These are phyloP conservation scores for Moniliella sp. DNA, from an alignment of 1,284 basidiomycete species.

Conservation along the genomic window DNA sequence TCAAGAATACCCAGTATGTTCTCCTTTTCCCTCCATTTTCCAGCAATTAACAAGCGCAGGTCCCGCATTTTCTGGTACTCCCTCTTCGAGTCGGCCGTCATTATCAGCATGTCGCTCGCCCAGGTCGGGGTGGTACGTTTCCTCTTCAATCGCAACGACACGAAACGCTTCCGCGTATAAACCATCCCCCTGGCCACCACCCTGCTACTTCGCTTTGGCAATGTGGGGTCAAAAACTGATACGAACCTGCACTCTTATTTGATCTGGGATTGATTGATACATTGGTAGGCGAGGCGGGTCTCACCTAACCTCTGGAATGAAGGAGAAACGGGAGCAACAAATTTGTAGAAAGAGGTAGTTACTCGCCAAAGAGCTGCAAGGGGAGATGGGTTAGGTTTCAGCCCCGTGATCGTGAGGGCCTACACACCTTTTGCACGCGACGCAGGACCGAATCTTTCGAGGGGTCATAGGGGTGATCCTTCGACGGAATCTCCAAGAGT, in stretches of 20 bases:
- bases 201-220: no score
- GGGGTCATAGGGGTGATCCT: conserved; percentile 51
- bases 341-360: background rate
- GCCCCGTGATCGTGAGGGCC: conserved; percentile 1
- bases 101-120: conserved; percentile 19
- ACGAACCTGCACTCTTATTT: no score
- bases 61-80: conserved; percentile 24
- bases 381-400: background rate
- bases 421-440: conserved; percentile 55
- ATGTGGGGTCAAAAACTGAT: no score
- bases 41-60: conserved; percentile 1
- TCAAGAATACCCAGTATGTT: conserved; percentile 18
- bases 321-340: no score
- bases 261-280: no score
- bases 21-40: background rate
- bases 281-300: no score
- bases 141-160: conserved; percentile 21
- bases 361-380: conserved; percentile 19
- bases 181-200: no score
- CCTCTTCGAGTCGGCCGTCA: conserved; percentile 17
- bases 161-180: conserved; percentile 26
- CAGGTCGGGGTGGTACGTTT: conserved; percentile 25
- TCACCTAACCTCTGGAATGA: no score
- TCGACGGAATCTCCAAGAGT: conserved; percentile 83
- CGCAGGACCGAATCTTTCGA: conserved; percentile 89